These are phyloP conservation scores for Cucurbita ficifolia DNA, from an alignment of 306 rosid species.

Conservation along the genomic window DNA sequence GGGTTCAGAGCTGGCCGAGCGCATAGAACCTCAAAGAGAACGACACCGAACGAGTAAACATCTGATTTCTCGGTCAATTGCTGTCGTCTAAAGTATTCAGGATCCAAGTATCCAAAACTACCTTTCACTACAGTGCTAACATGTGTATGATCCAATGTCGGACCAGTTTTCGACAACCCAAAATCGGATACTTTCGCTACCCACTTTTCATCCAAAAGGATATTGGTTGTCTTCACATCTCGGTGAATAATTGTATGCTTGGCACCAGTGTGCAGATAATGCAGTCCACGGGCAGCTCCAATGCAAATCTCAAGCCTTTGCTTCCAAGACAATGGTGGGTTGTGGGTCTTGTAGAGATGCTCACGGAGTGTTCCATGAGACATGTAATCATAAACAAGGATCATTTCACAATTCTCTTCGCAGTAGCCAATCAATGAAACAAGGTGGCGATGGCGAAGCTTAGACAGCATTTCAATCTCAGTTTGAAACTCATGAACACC, in stretches of 20 bases:
- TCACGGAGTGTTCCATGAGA: slow-evolving; percentile 89
- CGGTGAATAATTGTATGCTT: slow-evolving; percentile 95
- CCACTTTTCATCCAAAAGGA: slow-evolving; percentile 92
- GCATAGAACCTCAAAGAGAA: slow-evolving; percentile 78
- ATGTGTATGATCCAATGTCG: slow-evolving; percentile 89
- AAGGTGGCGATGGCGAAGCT: slow-evolving; percentile 97
- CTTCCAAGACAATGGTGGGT: slow-evolving; percentile 96
- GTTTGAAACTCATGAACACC: slow-evolving; percentile 98
- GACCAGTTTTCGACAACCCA: slow-evolving; percentile 95
- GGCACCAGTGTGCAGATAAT: slow-evolving; percentile 96
- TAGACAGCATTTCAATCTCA: slow-evolving; percentile 98
- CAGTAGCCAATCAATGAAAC: slow-evolving; percentile 93
- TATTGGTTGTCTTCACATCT: slow-evolving; percentile 95
- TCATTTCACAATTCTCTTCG: slow-evolving; percentile 93
- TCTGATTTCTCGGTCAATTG: slow-evolving; percentile 95
- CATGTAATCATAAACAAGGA: slow-evolving; percentile 94
- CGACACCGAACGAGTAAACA: slow-evolving; percentile 96
- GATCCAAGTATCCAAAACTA: slow-evolving; percentile 97
- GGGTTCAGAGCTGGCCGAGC: slow-evolving; percentile 99
- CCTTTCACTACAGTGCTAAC: slow-evolving; percentile 99
- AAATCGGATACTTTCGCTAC: slow-evolving; percentile 98
- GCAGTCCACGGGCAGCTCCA: slow-evolving; percentile 96
- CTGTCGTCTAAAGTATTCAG: slow-evolving; percentile 95
- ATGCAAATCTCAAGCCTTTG: slow-evolving; percentile 99
- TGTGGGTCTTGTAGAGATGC: slow-evolving; percentile 94